Percentiles rank a stretch among this genome's conserved stretches.
Conservation (phyloP, 495 filamentous ascomycete genomes). For the Penicillium maclennaniae region DNA sequence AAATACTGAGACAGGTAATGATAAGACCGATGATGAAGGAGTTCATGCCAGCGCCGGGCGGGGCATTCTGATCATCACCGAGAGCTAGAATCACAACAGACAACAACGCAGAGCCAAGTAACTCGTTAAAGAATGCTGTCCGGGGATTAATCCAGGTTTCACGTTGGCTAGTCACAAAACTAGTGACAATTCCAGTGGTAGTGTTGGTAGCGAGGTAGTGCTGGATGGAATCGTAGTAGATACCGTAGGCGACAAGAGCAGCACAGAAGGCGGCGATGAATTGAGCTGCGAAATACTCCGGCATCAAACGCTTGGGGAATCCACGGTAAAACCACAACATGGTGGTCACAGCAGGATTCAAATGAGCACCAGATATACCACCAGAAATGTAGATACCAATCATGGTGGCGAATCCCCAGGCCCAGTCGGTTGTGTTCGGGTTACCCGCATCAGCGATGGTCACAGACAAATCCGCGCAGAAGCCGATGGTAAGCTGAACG, state of each 20-base stretch:
- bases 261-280: conserved; percentile 45
- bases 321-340: conserved; percentile 50
- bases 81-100: conserved; percentile 47
- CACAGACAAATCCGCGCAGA: conserved; percentile 47
- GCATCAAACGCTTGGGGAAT: conserved; percentile 44
- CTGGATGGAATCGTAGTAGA: conserved; percentile 48
- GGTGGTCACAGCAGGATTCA: conserved; percentile 49
- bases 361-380: conserved; percentile 53
- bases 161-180: conserved; percentile 39
- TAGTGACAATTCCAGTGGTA: conserved; percentile 37
- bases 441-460: conserved; percentile 39
- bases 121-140: conserved; percentile 51
- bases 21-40: conserved; percentile 45
- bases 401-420: conserved; percentile 56
- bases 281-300: conserved; percentile 48
- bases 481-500: conserved; percentile 42
- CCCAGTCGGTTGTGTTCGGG: conserved; percentile 49
- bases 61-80: conserved; percentile 53
- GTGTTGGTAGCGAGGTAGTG: conserved; percentile 30
- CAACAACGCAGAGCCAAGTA: conserved; percentile 45
- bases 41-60: conserved; percentile 53
- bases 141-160: conserved; percentile 38
- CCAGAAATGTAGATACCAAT: conserved; percentile 55
- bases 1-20: conserved; percentile 39
- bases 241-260: conserved; percentile 41